Base-by-base conservation (phyloP, 2,329 filamentous ascomycete species). In the Chaetomiaceae sp. region DNA sequence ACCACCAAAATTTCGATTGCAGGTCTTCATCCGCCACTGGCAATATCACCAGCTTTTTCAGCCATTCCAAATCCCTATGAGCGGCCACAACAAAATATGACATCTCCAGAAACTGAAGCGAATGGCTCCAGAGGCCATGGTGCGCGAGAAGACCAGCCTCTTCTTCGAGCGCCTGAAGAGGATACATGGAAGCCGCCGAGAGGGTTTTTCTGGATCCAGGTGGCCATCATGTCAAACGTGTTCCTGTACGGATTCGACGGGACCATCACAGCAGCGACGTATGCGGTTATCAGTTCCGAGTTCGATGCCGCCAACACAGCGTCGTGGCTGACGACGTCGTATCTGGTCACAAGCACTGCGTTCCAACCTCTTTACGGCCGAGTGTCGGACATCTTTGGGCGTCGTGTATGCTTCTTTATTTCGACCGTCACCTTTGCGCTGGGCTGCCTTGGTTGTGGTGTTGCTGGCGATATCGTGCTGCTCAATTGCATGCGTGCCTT, bases 291-390 rank as follows among this genome's bases (percentile, higher is more conserved):
- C 59, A 86, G 84, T 41, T 87, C 85, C 14, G 80, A 87, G 59
- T 89, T 89, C 62, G 75, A 81, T 57, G 80, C 85, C 2, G 83
- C 85, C 11, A 88, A 89, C 63, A 81, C 82, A 11, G 85, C 86
- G 1, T 88, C 85, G 0, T 90, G 86, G 86, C 71, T 89, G 18
- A 87, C 85, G 1, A 90, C 86, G 0, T 81, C 84, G 0, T 89
- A 89, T 61, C 74, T 89, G 23, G 73, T 89, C 50, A 88, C 85
- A 0, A 84, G 79, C 4, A 88, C 86, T 1, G 83, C 85, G 2
- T 85, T 89, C 44, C 83, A 88, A 64, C 86, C 86, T 0, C 73
- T 90, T 0, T 87, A 87, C 61, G 86, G 85, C 1, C 79, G 86
- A 1, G 73, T 89, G 5, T 87, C 84, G 1, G 86, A 90, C 62